phyloP scores from a whole-genome alignment of 1,284 basidiomycete species.

The Peniophora sp. region DNA sequence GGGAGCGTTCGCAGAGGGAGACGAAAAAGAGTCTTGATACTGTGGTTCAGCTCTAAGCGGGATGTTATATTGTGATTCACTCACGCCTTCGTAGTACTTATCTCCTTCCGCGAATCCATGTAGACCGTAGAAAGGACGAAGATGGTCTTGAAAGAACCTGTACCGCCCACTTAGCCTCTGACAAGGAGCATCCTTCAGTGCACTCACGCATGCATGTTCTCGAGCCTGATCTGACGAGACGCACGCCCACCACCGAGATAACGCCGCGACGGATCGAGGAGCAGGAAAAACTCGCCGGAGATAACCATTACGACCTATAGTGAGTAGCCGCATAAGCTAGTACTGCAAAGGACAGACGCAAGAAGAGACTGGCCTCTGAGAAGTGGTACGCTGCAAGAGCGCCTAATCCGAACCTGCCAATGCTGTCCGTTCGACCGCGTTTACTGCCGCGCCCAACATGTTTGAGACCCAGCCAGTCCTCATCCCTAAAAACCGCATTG shows the following conservation, averaged over 20 bases:
- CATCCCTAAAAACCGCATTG: neutral
- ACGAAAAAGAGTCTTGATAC: neutral
- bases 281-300: neutral
- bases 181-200: neutral
- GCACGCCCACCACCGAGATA: neutral
- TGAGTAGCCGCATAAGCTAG: neutral
- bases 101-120: neutral
- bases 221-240: neutral
- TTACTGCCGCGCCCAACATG: constrained; percentile 1
- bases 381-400: constrained; percentile 1
- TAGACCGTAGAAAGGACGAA: neutral
- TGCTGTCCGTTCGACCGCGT: neutral
- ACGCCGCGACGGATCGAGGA: neutral
- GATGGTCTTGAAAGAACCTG: neutral
- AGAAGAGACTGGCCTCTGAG: neutral
- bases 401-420: constrained; percentile 2
- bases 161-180: neutral
- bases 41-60: neutral
- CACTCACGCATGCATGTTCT: neutral
- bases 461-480: neutral
- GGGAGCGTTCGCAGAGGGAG: neutral
- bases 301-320: neutral
- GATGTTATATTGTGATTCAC: neutral
- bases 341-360: neutral
- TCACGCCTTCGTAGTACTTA: neutral